Percentiles rank a stretch among this genome's conserved stretches.
Conservation (phyloP, 2,329 filamentous ascomycete species). For the Neofusicoccum kwambonambiense region DNA sequence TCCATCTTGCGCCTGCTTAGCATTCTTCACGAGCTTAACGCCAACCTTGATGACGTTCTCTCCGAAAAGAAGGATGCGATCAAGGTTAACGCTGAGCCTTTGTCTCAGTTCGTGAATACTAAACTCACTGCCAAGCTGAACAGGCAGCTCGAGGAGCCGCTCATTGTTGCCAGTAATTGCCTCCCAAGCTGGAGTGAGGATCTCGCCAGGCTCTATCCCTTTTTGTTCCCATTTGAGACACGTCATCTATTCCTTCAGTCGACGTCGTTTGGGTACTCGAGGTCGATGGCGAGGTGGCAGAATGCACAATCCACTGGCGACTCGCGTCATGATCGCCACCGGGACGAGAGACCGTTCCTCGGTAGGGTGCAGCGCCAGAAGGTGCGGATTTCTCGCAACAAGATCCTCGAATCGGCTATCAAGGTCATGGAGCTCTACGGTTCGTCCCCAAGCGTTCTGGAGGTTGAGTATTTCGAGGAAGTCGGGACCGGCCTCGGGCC, state of each 20-base stretch:
- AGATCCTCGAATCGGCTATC: constrained; percentile 92
- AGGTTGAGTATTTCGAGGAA: constrained; percentile 98
- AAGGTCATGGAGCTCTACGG: constrained; percentile 99
- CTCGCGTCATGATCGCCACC: constrained; percentile 72
- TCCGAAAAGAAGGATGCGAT: constrained; percentile 71
- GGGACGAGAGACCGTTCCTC: constrained; percentile 87
- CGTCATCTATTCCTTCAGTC: constrained; percentile 95
- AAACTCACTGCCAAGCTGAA: constrained; percentile 98
- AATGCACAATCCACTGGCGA: constrained; percentile 83
- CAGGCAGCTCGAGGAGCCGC: constrained; percentile 89
- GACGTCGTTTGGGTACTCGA: constrained; percentile 95
- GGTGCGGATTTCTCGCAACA: constrained; percentile 91
- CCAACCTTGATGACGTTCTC: constrained; percentile 87
- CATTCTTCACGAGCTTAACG: constrained; percentile 88
- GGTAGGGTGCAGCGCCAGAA: constrained; percentile 93
- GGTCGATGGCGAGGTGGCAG: constrained; percentile 97
- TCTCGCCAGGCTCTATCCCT: constrained; percentile 87
- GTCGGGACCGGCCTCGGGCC: constrained; percentile 94
- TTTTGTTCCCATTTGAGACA: constrained; percentile 97
- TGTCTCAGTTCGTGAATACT: constrained; percentile 96
- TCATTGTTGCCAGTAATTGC: constrained; percentile 96
- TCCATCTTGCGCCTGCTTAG: constrained; percentile 85
- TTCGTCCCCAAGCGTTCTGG: constrained; percentile 90
- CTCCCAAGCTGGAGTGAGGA: constrained; percentile 96
- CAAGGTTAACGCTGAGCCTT: constrained; percentile 73